Conservation (phyloP, 2,329 filamentous ascomycete species). For the Dothideomycetidae sp. region DNA sequence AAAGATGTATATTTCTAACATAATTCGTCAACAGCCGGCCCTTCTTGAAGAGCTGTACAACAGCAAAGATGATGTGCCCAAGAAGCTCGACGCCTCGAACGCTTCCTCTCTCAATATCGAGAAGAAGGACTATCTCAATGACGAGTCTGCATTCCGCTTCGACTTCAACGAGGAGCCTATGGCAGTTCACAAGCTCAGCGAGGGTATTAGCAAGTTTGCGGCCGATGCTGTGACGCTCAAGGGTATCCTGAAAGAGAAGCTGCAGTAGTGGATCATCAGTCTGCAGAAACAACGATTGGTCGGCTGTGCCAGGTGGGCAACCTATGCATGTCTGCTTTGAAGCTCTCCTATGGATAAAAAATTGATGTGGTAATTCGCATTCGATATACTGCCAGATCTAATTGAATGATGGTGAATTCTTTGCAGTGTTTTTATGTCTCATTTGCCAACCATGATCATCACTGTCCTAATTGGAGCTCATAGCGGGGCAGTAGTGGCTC, state of each 20-base stretch:
- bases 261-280: conserved; percentile 33
- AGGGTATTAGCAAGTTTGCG: conserved; percentile 99
- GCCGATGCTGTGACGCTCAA: conserved; percentile 91
- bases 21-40: conserved; percentile 54
- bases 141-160: conserved; percentile 89
- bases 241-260: conserved; percentile 79
- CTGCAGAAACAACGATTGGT: no score
- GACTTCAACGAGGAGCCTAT: conserved; percentile 99
- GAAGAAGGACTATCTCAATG: conserved; percentile 81
- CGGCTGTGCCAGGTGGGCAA: no score
- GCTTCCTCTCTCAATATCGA: conserved; percentile 59
- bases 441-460: no score
- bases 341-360: no score
- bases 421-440: no score
- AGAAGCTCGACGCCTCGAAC: conserved; percentile 70
- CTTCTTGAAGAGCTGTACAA: conserved; percentile 89
- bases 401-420: no score
- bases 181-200: conserved; percentile 97
- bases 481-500: no score
- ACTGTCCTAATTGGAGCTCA: no score
- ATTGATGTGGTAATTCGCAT: no score
- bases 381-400: no score
- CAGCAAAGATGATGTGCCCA: conserved; percentile 64
- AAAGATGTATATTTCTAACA: background rate
- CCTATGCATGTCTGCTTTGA: no score